Evolutionary conservation across 441 rosid species (phyloP).

Genomic region (Hura crepitans): DNA sequence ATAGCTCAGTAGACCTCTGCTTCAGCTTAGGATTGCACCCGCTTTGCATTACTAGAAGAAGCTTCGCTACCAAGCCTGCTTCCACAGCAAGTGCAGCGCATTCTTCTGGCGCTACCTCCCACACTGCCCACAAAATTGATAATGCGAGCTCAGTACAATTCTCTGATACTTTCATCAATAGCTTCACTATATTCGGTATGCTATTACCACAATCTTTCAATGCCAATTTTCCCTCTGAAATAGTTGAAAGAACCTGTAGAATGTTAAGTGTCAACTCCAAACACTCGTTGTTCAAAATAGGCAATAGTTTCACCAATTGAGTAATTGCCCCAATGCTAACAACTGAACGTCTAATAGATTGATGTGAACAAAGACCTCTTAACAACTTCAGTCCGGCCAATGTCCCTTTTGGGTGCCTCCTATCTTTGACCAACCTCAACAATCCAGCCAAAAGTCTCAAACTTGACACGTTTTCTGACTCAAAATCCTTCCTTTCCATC

Average conservation of each 20-base stretch:
- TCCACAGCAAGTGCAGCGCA: slow-evolving; percentile 62
- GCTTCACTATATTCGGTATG: slow-evolving; percentile 53
- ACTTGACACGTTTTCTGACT: slow-evolving; percentile 54
- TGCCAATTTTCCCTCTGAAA: slow-evolving; percentile 57
- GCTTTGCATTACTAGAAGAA: slow-evolving; percentile 79
- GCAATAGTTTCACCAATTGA: slow-evolving; percentile 60
- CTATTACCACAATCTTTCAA: slow-evolving; percentile 62
- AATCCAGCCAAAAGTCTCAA: slow-evolving; percentile 72
- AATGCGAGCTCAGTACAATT: slow-evolving; percentile 59
- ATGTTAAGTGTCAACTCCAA: slow-evolving; percentile 63
- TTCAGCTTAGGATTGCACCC: slow-evolving; percentile 67
- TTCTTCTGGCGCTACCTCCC: slow-evolving; percentile 72
- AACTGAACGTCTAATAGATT: slow-evolving; percentile 45
- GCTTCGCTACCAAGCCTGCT: slow-evolving; percentile 80
- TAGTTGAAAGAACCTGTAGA: slow-evolving; percentile 50
- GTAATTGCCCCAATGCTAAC: slow-evolving; percentile 70
- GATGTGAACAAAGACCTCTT: slow-evolving; percentile 48
- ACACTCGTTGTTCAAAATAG: slow-evolving; percentile 51
- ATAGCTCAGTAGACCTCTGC: slow-evolving; percentile 76
- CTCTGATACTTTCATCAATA: slow-evolving; percentile 76
- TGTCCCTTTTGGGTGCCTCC: slow-evolving; percentile 52
- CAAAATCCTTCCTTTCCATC: slow-evolving; percentile 57
- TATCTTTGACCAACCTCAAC: slow-evolving; percentile 72
- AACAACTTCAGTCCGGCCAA: slow-evolving; percentile 57
- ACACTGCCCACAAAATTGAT: slow-evolving; percentile 65